Percentiles rank a stretch among this genome's conserved stretches.
Evolutionary conservation across 1,139 yeast species (phyloP).

Genomic region (Pichia kudriavzevii): DNA sequence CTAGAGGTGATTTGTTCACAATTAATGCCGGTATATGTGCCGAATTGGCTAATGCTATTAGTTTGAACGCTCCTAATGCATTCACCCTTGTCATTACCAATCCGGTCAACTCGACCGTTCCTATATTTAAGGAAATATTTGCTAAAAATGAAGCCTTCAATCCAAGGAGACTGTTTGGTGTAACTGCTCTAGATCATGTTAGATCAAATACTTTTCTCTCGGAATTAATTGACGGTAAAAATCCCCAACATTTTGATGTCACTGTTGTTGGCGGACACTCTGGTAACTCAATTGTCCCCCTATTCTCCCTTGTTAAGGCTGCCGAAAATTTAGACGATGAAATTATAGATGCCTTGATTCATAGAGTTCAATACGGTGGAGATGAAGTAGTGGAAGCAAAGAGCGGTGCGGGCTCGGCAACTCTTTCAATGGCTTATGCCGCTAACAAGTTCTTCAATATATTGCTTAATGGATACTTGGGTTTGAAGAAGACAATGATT

Average conservation of each 20-base stretch:
- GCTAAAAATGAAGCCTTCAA: constrained; percentile 68
- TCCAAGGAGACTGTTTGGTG: constrained; percentile 81
- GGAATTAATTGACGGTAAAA: constrained; percentile 27
- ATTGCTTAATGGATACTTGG: constrained; percentile 32
- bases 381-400: constrained; percentile 95
- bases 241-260: constrained; percentile 42
- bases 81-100: constrained; percentile 76
- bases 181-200: constrained; percentile 84
- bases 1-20: constrained; percentile 90
- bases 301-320: constrained; percentile 48
- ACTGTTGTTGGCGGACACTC: constrained; percentile 97
- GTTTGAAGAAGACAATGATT: constrained; percentile 31
- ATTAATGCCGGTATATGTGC: constrained; percentile 88
- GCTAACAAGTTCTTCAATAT: constrained; percentile 72
- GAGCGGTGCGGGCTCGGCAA: constrained; percentile 91
- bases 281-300: constrained; percentile 89
- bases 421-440: constrained; percentile 95
- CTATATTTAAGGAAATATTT: constrained; percentile 82
- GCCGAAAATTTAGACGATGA: constrained; percentile 30
- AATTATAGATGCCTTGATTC: constrained; percentile 59
- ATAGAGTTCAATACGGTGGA: constrained; percentile 95
- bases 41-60: constrained; percentile 75
- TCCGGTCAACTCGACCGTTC: constrained; percentile 95
- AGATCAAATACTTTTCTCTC: constrained; percentile 81
- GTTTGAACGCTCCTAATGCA: constrained; percentile 66